A percentile compares a stretch with the other conserved stretches of the same genome.
These are phyloP conservation scores for Knoxia roxburghii DNA, from an alignment of 257 asterid species.

Conservation along the genomic window DNA sequence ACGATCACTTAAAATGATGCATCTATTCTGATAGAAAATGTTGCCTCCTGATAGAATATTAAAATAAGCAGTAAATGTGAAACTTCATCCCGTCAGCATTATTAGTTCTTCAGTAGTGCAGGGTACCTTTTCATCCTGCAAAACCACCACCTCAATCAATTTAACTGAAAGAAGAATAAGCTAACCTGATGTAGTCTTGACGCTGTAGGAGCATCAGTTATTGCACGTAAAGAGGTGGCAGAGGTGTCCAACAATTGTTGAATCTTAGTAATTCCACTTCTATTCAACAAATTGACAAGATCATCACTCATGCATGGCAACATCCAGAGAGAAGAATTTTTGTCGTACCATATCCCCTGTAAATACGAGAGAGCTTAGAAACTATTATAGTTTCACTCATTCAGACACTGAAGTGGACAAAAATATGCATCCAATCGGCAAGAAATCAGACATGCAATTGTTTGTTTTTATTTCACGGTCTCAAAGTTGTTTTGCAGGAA, in stretches of 20 bases:
- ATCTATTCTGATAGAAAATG: neutral
- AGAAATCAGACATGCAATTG: neutral
- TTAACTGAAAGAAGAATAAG: constrained; percentile 13
- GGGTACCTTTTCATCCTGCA: neutral
- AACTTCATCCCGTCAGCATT: neutral
- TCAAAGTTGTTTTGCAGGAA: neutral
- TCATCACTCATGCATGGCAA: constrained; percentile 83
- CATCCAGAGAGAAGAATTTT: constrained; percentile 77
- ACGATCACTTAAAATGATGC: neutral
- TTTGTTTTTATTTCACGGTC: neutral
- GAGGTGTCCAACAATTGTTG: constrained; percentile 66
- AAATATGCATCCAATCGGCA: neutral
- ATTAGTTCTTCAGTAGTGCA: neutral
- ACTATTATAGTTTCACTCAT: neutral
- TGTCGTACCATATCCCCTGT: constrained; percentile 75
- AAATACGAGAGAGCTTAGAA: constrained; percentile 20
- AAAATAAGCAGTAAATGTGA: neutral
- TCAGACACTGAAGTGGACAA: neutral
- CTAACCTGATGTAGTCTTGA: constrained; percentile 71
- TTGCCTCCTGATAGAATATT: neutral
- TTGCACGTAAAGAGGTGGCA: constrained; percentile 33
- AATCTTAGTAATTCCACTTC: constrained; percentile 57
- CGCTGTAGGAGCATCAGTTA: constrained; percentile 41
- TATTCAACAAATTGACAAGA: constrained; percentile 46
- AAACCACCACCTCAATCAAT: constrained; percentile 1